Evolutionary conservation across 306 rosid species (phyloP), one percentile per base, ranked within the genome.

Genomic region (Casuarina equisetifolia): DNA sequence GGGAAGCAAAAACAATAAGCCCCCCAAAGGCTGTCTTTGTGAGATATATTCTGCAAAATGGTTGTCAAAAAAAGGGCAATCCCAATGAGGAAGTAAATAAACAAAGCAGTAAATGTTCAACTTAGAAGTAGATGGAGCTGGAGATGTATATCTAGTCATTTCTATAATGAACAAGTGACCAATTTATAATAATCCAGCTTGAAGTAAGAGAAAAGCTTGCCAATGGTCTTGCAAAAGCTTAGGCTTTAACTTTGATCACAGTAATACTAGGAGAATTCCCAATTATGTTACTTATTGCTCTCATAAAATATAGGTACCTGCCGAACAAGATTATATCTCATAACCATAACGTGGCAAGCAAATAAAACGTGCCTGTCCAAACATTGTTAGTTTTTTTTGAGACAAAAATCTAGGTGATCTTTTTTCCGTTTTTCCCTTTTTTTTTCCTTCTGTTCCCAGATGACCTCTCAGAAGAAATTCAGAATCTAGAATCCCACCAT

Each of bases 1-100:
- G 76, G 99, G 99, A 77, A 96, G 92, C 85, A 96, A 81, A 83
- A 92, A 83, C 84, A 96, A 80, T 45, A 96, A 85, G 73, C 99
- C 99, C 70, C 97, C 99, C 50, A 96, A 78, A 80, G 97, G 96
- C 84, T 90, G 89, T 79, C 88, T 84, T 72, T 88, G 90, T 46
- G 84, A 82, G 73, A 96, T 92, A 74, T 91, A 96, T 62, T 91
- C 99, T 96, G 98, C 78, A 83, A 82, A n/a, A 78, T 20, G 7
- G 73, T 54, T 78, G 78, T 73, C 85, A 84, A 45, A 67, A 59
- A 77, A 74, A 70, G 70, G 79, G 45, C 17, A 36, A 81, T 66
- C 80, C 70, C 6, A 35, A 55, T 77, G 61, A 77, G 74, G 51
- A 16, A 32, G 55, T 10, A 69, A 10, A 46, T 13, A 46, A 17